Percentiles rank a stretch among this genome's conserved stretches.
These are phyloP conservation scores for Claviceps citrina DNA, from an alignment of 2,329 filamentous ascomycete species.

Conservation along the genomic window DNA sequence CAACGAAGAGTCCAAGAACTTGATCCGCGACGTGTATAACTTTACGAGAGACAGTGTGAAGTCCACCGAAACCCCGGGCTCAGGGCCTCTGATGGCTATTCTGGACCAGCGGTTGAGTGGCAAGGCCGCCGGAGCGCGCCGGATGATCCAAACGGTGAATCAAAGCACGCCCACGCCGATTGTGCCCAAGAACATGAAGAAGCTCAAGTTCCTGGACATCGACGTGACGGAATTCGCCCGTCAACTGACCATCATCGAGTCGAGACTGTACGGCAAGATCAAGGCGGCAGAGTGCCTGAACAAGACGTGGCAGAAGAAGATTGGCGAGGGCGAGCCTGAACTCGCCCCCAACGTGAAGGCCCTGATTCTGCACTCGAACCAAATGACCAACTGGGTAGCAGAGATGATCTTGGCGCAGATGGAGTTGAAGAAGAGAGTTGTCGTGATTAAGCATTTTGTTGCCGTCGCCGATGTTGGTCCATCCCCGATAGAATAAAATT, in stretches of 20 bases:
- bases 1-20: slow-evolving; percentile 64
- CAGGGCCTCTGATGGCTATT: slow-evolving; percentile 66
- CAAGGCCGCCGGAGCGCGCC: slow-evolving; percentile 72
- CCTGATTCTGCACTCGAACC: slow-evolving; percentile 92
- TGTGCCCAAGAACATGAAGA: slow-evolving; percentile 98
- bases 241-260: slow-evolving; percentile 93
- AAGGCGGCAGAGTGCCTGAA: slow-evolving; percentile 91
- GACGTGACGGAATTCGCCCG: slow-evolving; percentile 93
- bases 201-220: slow-evolving; percentile 95
- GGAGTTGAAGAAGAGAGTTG: slow-evolving; percentile 88
- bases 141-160: slow-evolving; percentile 73
- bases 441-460: slow-evolving; percentile 97
- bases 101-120: slow-evolving; percentile 80
- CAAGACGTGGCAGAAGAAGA: slow-evolving; percentile 98
- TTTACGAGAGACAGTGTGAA: slow-evolving; percentile 89
- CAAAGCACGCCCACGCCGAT: slow-evolving; percentile 74
- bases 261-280: slow-evolving; percentile 85
- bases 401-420: slow-evolving; percentile 95
- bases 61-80: slow-evolving; percentile 82
- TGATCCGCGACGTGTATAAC: slow-evolving; percentile 76
- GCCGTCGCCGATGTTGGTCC: slow-evolving; percentile 76
- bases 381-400: slow-evolving; percentile 97
- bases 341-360: slow-evolving; percentile 90
- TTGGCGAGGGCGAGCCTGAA: slow-evolving; percentile 64
- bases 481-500: neutral